Evolutionary conservation across 2,329 filamentous ascomycete genomes (phyloP), one percentile per base, ranked within the genome.

Genomic region (Colletotrichum limetticola): DNA sequence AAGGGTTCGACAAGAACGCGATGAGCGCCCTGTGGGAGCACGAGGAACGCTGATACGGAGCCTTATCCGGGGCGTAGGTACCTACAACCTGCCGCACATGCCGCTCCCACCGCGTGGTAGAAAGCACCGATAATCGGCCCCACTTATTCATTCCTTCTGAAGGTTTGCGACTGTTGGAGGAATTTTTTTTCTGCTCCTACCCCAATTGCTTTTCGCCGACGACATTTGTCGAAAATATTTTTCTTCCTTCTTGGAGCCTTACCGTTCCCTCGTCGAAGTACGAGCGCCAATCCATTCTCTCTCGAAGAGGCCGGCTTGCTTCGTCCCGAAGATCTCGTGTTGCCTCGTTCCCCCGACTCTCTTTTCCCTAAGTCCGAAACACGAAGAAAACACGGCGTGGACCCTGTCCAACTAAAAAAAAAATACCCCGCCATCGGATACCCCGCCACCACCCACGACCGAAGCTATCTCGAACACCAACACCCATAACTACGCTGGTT

Each of bases 351-450:
- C 32, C 46, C 6, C 22, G 46, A 49, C 26, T 30, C 14, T 68
- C 14, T 24, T 56, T 35, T 26, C 14, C 35, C 35, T 52, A 24
- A 19, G 42, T 52, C 56, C 42, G 56, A 53, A 35, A 46, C 42
- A 58, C 35, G 30, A 46, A 28, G 52, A 68, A 68, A 61, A 49
- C 35, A 49, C 64, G 37, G 59, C 65, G 57, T 69, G 66, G 58
- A 63, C 66, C 66, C 64, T 71, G 22, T 58, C 22, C 60, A 58
- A 55, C 62, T 37, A 37, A 30, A 66, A 59, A 63, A 63, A 67
- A 46, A 64, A 53, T 68, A 72, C 69, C 66, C 66, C 69, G 59
- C 66, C 63, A 61, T 64, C 66, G 37, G 49, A 58, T 66, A 71
- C 69, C 66, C 69, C 66, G 42, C 56, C 42, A 71, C 46, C 11